Base-by-base conservation (phyloP, 78 protist genomes). In the Dictyostelium firmibasis region DNA sequence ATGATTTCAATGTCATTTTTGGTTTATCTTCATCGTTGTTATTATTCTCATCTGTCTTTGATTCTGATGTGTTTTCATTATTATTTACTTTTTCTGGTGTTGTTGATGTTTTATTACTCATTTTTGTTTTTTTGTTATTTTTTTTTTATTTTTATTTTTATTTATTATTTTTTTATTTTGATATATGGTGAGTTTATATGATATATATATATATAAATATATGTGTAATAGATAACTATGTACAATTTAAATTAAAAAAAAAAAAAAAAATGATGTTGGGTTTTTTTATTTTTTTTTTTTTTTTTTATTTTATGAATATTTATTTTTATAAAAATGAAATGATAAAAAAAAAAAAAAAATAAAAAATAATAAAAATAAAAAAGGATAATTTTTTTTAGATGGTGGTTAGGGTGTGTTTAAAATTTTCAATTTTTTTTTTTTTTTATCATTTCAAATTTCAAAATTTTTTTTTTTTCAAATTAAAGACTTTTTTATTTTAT, bases 1-100 rank as follows among this genome's bases (percentile, higher is more conserved):
- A 79, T 79, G 64, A 44, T 25, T 82, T 88, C 50, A 83, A 81
- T 64, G 84, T 44, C 18, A 89, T 23, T 27, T 81, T 89, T 33
- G 75, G 33, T 25, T 67, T 67, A 20, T 11, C 35, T 67, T 67
- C 75, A 67, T 27, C 20, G 27, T 20, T 36, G 29, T 10, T 35
- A 35, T 8, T 36, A 75, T 36, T 78, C 13, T 44, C 44, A 81
- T 41, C 70, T 50, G 25, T 36, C 16, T 43, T 41, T 25, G 84
- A 7, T 78, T 43, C 31, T 78, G 50, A 5, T 9, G 29, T 20
- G 23, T 43, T 18, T 33, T 18, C 44, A n/a, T 20, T 41, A 36
- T 41, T 43, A 27, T 78, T 78, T 25, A 8, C 27, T 10, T n/a
- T 67, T 27, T n/a, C 18, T 67, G 75, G 4, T 67, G 33, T 67